phyloP scores from a whole-genome alignment of 208 protist genomes.

The Acanthamoeba triangularis region DNA sequence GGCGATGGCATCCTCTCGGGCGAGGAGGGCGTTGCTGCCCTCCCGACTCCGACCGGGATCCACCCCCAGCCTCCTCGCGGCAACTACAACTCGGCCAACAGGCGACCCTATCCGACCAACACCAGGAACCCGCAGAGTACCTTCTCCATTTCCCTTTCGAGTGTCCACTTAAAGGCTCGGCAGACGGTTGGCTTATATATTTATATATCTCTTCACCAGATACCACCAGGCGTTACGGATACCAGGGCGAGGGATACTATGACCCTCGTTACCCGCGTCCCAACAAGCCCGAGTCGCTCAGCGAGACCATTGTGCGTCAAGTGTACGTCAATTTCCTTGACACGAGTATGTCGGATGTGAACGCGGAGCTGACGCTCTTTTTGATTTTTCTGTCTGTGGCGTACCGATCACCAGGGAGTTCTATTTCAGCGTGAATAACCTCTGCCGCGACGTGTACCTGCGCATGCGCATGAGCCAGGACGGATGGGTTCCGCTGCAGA shows the following conservation, averaged over 20 bases:
- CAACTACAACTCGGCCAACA: neutral
- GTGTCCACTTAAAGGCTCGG: too few species aligned
- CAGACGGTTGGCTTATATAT: neutral
- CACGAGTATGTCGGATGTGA: too few species aligned
- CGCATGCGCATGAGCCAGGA: slow-evolving; percentile 82
- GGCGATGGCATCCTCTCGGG: neutral
- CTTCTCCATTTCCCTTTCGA: neutral
- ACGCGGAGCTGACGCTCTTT: neutral
- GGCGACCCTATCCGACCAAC: neutral
- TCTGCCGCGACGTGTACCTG: slow-evolving; percentile 83
- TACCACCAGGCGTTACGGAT: neutral
- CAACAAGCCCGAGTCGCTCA: slow-evolving; percentile 1
- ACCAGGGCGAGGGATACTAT: neutral
- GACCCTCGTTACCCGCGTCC: neutral
- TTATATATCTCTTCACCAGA: neutral
- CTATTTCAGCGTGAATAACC: slow-evolving; percentile 86
- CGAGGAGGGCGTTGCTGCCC: neutral
- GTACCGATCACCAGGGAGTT: slow-evolving; percentile 64
- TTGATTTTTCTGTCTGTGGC: neutral
- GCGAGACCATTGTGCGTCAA: neutral
- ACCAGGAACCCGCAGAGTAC: neutral
- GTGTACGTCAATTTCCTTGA: neutral
- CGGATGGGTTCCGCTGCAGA: slow-evolving; percentile 78
- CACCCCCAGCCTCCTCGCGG: neutral
- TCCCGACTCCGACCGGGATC: neutral